Evolutionary conservation across 768 basidiomycete species (phyloP).

Genomic region (Kondoa malvinella): DNA sequence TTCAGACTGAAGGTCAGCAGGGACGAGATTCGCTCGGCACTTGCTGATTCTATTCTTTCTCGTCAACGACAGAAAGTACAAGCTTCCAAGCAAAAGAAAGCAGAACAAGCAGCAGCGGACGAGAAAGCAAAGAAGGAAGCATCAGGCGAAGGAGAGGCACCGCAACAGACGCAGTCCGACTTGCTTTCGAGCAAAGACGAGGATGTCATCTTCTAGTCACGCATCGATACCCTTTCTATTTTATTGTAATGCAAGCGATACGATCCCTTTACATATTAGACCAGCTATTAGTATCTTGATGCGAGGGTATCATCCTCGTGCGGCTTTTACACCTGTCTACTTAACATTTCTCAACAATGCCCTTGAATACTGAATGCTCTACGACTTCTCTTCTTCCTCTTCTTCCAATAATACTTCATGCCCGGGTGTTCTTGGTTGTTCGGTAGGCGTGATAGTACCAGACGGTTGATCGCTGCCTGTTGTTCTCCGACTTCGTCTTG

Average conservation of each 20-base stretch:
- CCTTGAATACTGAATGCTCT: neutral
- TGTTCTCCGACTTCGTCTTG: neutral
- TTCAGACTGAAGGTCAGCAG: conserved; percentile 48
- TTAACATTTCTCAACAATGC: too few species aligned
- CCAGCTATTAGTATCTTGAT: too few species aligned
- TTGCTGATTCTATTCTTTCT: conserved; percentile 11
- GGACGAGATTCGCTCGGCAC: neutral
- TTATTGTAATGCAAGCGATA: neutral
- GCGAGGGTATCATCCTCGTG: too few species aligned
- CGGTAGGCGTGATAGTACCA: neutral
- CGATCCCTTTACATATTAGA: too few species aligned
- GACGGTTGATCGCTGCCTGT: neutral
- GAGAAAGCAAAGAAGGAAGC: conserved; percentile 27
- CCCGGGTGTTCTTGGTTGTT: neutral
- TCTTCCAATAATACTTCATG: neutral
- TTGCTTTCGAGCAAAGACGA: conserved; percentile 65
- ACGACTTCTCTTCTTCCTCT: neutral
- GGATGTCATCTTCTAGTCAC: conserved; percentile 68
- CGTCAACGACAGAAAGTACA: conserved; percentile 24
- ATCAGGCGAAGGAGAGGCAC: conserved; percentile 31
- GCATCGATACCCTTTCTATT: neutral
- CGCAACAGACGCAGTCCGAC: conserved; percentile 32
- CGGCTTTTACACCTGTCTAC: too few species aligned
- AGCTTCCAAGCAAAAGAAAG: conserved; percentile 27
- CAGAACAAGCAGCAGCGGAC: conserved; percentile 20